These are phyloP conservation scores for Parathielavia appendiculata DNA, from an alignment of 495 filamentous ascomycete genomes.

Conservation along the genomic window DNA sequence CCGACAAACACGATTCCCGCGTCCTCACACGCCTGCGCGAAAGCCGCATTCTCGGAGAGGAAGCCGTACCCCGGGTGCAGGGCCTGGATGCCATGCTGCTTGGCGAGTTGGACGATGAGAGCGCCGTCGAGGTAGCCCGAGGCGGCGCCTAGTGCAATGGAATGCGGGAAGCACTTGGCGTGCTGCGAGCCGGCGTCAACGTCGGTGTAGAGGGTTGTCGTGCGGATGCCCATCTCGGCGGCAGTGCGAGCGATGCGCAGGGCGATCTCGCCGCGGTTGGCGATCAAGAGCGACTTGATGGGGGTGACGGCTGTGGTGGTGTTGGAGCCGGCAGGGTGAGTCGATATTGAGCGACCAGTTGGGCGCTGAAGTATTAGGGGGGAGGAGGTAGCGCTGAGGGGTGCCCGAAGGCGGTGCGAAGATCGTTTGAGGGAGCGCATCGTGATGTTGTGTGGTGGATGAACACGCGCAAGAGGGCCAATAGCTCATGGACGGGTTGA, in stretches of 20 bases:
- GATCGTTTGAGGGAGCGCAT: conserved; percentile 37
- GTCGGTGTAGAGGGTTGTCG: conserved; percentile 92
- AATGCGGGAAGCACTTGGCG: conserved; percentile 74
- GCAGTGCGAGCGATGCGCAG: conserved; percentile 87
- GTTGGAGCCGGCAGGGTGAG: conserved; percentile 29
- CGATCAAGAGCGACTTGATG: conserved; percentile 84
- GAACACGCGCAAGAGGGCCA: neutral
- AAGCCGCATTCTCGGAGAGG: conserved; percentile 88
- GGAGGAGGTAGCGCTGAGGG: conserved; percentile 9
- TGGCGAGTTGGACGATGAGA: conserved; percentile 81
- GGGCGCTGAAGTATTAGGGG: conserved; percentile 14
- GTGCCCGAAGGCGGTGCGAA: conserved; percentile 25
- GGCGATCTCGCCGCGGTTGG: conserved; percentile 96
- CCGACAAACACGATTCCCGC: conserved; percentile 94
- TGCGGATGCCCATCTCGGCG: conserved; percentile 79
- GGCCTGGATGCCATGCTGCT: conserved; percentile 75
- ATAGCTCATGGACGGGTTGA: conserved; percentile 1
- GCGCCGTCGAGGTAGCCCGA: conserved; percentile 89
- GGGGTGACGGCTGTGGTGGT: conserved; percentile 39
- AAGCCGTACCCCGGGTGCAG: conserved; percentile 98
- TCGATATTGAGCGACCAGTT: conserved; percentile 16
- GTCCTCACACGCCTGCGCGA: conserved; percentile 83
- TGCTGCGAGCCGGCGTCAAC: conserved; percentile 85
- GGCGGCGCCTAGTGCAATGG: conserved; percentile 74
- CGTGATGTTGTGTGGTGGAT: neutral